Percentiles rank a stretch among this genome's conserved stretches.
Evolutionary conservation across 768 basidiomycete species (phyloP).

Genomic region (Clitopilus passeckerianus): DNA sequence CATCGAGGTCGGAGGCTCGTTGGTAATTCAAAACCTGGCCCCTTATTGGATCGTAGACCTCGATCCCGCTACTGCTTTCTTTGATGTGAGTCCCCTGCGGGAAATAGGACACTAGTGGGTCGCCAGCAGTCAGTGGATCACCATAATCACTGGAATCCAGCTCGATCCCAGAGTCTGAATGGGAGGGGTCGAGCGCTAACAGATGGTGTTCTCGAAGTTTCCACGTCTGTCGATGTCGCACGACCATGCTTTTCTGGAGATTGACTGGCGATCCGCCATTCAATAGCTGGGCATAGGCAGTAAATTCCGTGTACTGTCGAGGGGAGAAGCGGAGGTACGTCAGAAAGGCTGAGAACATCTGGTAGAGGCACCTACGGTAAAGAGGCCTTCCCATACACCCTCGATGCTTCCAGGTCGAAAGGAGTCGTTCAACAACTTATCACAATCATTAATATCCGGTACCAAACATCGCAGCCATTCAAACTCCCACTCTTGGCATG

Average conservation of each 20-base stretch:
- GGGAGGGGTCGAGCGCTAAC: slow-evolving; percentile 19
- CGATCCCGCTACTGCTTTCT: slow-evolving; percentile 43
- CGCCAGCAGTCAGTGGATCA: slow-evolving; percentile 48
- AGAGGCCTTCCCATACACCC: slow-evolving; percentile 77
- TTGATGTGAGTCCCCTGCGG: slow-evolving; percentile 45
- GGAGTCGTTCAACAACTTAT: slow-evolving; percentile 32
- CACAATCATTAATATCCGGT: slow-evolving; percentile 24
- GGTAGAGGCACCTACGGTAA: slow-evolving; percentile 46
- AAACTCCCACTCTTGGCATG: slow-evolving; percentile 58
- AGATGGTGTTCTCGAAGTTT: slow-evolving; percentile 76
- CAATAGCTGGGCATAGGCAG: slow-evolving; percentile 75
- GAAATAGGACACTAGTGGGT: slow-evolving; percentile 59
- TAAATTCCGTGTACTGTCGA: slow-evolving; percentile 76
- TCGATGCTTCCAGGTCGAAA: slow-evolving; percentile 67
- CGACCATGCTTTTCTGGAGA: slow-evolving; percentile 71
- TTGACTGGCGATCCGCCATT: slow-evolving; percentile 58
- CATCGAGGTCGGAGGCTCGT: slow-evolving; percentile 12
- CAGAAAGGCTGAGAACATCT: not conserved
- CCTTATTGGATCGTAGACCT: slow-evolving; percentile 39
- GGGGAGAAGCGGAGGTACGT: not conserved
- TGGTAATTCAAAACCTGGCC: slow-evolving; percentile 24
- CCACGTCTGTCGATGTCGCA: slow-evolving; percentile 89
- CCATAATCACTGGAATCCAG: slow-evolving; percentile 18
- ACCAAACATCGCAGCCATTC: slow-evolving; percentile 62
- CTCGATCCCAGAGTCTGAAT: slow-evolving; percentile 29